Evolutionary conservation across 352 stramenopile genomes (phyloP).

Genomic region (Globisporangium yorkense): DNA sequence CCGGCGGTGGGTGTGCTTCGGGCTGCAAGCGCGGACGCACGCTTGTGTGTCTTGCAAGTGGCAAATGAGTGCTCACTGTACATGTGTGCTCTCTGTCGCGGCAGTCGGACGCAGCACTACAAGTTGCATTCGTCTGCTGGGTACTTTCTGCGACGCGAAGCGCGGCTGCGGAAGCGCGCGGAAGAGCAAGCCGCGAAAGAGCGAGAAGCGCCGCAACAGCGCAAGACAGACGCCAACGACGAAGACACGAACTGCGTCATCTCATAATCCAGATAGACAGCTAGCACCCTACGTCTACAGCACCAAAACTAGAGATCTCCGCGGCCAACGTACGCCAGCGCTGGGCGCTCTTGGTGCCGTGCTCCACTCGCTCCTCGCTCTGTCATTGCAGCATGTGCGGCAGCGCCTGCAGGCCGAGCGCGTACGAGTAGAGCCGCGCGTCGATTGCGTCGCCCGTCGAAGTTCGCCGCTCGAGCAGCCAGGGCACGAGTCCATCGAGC

Average conservation of each 20-base stretch:
- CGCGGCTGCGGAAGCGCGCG: conserved; percentile 41
- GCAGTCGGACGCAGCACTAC: conserved; percentile 60
- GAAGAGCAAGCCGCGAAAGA: conserved; percentile 36
- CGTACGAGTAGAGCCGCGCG: conserved; percentile 9
- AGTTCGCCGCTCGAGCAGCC: conserved; percentile 18
- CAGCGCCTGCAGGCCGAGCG: conserved; percentile 10
- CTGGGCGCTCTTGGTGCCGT: too few relatives aligned
- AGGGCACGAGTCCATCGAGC: conserved; percentile 56
- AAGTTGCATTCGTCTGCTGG: conserved; percentile 56
- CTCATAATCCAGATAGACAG: conserved; percentile 4
- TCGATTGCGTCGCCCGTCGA: conserved; percentile 8
- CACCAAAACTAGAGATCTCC: neutral
- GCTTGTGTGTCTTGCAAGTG: too few relatives aligned
- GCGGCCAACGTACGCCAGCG: too few relatives aligned
- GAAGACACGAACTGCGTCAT: conserved; percentile 25
- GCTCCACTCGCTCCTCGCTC: neutral
- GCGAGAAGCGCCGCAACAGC: conserved; percentile 25
- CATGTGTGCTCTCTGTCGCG: neutral
- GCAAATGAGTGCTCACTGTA: too few relatives aligned
- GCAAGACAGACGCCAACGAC: conserved; percentile 13
- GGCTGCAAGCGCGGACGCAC: too few relatives aligned
- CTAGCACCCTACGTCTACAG: neutral
- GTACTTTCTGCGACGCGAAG: conserved; percentile 74
- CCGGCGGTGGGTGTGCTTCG: conserved; percentile 21
- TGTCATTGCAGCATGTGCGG: conserved; percentile 1